Percentiles rank a stretch among this genome's conserved stretches.
Conservation (phyloP, 352 stramenopile genomes). For the Pythium phragmiticola region DNA sequence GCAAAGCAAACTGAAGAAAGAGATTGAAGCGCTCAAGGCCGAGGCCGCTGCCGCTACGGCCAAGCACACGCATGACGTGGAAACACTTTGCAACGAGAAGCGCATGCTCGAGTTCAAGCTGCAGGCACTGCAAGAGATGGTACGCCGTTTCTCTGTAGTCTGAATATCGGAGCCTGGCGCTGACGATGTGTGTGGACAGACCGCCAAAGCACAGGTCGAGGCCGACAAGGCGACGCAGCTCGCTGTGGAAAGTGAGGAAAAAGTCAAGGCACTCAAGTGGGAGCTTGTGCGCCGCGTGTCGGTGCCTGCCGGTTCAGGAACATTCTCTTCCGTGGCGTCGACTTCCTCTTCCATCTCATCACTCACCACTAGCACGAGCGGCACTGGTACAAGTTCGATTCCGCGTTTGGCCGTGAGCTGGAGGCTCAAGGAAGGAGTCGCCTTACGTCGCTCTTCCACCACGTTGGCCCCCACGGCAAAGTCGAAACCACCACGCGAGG, state of each 20-base stretch:
- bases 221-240: conserved; percentile 39
- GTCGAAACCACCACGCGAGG: not conserved
- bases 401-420: conserved; percentile 45
- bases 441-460: conserved; percentile 32
- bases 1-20: conserved; percentile 59
- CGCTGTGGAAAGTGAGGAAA: conserved; percentile 49
- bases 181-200: conserved; percentile 24
- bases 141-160: conserved; percentile 13
- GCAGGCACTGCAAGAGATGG: conserved; percentile 49
- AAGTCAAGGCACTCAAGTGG: conserved; percentile 74
- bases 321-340: conserved; percentile 4
- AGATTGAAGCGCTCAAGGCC: conserved; percentile 47
- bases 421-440: conserved; percentile 52
- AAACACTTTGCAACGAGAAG: conserved; percentile 45
- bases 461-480: not conserved
- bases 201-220: conserved; percentile 52
- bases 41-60: conserved; percentile 28
- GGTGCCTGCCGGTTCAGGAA: conserved; percentile 4
- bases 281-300: conserved; percentile 62
- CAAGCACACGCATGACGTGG: conserved; percentile 45
- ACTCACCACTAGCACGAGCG: conserved; percentile 13
- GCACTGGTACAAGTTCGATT: conserved; percentile 19
- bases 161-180: not conserved
- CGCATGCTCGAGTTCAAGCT: conserved; percentile 60
- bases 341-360: conserved; percentile 15